phyloP scores from a whole-genome alignment of 164 flowering plant species.

The Chimonanthus praecox region DNA sequence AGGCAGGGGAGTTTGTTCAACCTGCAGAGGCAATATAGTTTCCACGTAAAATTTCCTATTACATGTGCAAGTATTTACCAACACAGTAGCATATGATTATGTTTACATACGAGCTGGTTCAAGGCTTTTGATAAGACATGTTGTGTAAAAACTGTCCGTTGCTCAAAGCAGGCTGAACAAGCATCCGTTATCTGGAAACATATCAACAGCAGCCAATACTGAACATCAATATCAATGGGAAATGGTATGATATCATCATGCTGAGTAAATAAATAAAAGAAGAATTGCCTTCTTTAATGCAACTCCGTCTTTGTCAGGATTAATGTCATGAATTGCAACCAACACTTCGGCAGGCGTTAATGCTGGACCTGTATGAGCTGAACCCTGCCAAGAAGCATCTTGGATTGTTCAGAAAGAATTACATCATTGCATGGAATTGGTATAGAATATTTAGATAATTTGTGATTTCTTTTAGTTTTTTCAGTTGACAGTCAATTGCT shows the following conservation, averaged over 20 bases:
- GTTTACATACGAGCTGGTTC: conserved; percentile 68
- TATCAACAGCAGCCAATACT: background rate
- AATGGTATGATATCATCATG: background rate
- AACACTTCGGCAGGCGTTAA: conserved; percentile 94
- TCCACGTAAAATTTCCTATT: background rate
- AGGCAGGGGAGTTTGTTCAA: conserved; percentile 84
- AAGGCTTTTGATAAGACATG: conserved; percentile 90
- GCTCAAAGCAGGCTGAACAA: conserved; percentile 97
- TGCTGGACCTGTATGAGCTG: conserved; percentile 98
- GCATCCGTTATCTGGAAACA: conserved; percentile 83
- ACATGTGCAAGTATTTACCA: background rate
- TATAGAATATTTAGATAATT: background rate
- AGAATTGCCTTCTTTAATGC: conserved; percentile 77
- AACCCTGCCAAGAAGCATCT: conserved; percentile 57
- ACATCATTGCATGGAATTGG: background rate
- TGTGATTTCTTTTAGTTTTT: background rate
- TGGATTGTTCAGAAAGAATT: conserved; percentile 1
- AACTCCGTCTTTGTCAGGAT: conserved; percentile 82
- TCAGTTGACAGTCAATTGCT: no score
- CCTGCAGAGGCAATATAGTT: conserved; percentile 40
- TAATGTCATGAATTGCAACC: conserved; percentile 87
- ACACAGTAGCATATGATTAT: background rate
- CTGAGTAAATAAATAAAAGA: conserved; percentile 7
- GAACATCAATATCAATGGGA: background rate
- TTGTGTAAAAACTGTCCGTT: conserved; percentile 94